Evolutionary conservation across 2,329 filamentous ascomycete genomes (phyloP), one percentile per base, ranked within the genome.

Genomic region (Fusarium virguliforme): DNA sequence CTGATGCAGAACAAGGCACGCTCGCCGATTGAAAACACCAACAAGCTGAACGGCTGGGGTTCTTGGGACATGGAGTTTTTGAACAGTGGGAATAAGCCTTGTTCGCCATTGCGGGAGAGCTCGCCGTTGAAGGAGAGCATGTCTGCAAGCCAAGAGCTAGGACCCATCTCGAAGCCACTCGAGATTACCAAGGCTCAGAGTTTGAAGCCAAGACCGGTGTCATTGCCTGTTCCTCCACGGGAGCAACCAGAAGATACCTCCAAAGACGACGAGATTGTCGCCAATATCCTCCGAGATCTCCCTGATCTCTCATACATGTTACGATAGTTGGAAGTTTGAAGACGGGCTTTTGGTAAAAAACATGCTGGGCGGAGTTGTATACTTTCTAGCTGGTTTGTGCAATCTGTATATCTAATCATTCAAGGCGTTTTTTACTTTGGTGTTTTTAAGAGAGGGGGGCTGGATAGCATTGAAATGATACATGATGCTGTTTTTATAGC

Each of bases 241-340:
- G 68, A 64, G 55, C 54, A 55, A 13, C 46, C 43, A 51, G 38
- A 32, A 7, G 58, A 66, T 37, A 37, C 51, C 22, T 61, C 68
- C 8, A 70, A 79, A 35, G 77, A 82, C 18, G 79, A 81, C 13
- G 74, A 77, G 18, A 70, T 79, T 15, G 76, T 82, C 55, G 74
- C 75, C 13, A 73, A 68, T 34, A 80, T 85, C 55, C 66, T 85
- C 35, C 74, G 74, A 53, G 77, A 75, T 56, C 74, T 85, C 22
- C 84, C 84, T 4, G 82, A 85, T 73, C 73, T 85, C 40, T 83
- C 84, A 22, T 85, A 85, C 62, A 85, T 85, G 84, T 70, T 85
- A 67, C 78, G 78, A 71, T 85, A 65, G 2, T 8, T 26, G 34
- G 15, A 43, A 24, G 18, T 18, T 18, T 18, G 18, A 26, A 22